Evolutionary conservation across 164 flowering plant species (phyloP).

Genomic region (Vitis rupestris): DNA sequence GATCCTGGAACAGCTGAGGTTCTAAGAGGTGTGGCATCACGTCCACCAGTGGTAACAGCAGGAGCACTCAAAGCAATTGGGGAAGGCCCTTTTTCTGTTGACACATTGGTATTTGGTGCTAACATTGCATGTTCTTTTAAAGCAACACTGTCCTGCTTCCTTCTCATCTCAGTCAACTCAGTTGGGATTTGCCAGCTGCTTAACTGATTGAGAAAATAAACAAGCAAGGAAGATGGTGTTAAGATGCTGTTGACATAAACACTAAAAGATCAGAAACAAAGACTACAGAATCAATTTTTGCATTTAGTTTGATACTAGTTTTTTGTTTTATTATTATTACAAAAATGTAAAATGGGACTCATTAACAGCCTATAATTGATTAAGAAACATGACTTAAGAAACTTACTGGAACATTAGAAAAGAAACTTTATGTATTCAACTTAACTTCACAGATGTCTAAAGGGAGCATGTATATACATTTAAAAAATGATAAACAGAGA

Average conservation of each 20-base stretch:
- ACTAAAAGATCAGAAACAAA: background rate
- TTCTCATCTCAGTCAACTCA: slow-evolving; percentile 74
- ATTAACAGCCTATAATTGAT: too few relatives aligned
- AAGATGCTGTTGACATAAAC: background rate
- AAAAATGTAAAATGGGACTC: too few relatives aligned
- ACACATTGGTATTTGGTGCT: slow-evolving; percentile 31
- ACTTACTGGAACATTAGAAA: too few relatives aligned
- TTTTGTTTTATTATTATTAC: too few relatives aligned
- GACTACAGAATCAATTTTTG: too few relatives aligned
- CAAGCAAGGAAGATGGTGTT: slow-evolving; percentile 1
- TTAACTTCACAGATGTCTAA: too few relatives aligned
- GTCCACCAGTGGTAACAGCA: slow-evolving; percentile 78
- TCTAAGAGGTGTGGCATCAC: slow-evolving; percentile 75
- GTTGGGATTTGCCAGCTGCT: slow-evolving; percentile 97
- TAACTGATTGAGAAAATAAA: slow-evolving; percentile 40
- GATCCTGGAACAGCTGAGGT: slow-evolving; percentile 42
- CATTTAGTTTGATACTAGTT: too few relatives aligned
- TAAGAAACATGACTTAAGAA: too few relatives aligned
- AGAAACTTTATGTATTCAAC: too few relatives aligned
- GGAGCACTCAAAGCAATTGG: slow-evolving; percentile 67
- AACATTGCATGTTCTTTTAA: slow-evolving; percentile 32
- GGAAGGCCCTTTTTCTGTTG: slow-evolving; percentile 51
- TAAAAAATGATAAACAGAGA: too few relatives aligned
- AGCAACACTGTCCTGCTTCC: slow-evolving; percentile 57
- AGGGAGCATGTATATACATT: too few relatives aligned